Evolutionary conservation across 345 rosid species (phyloP), one percentile per base, ranked within the genome.

Genomic region (Luvunga scandens): DNA sequence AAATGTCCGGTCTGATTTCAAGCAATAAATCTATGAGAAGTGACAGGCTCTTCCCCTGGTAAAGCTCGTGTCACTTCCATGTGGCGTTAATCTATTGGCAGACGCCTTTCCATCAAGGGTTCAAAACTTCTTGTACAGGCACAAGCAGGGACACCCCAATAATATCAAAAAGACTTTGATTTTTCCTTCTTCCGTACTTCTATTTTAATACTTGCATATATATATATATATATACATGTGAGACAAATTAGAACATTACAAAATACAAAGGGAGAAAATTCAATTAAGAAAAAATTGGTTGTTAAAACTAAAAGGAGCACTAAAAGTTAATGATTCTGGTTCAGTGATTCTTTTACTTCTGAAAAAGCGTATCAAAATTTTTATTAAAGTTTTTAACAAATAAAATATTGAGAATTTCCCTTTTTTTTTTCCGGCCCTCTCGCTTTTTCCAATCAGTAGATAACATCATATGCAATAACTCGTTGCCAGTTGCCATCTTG

Each of bases 1-100:
- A 73, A 72, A 74, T 69, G 77, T 78, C 76, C 55, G 80, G 75
- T 80, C 79, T 42, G 75, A 5, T 74, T 77, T 71, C 36, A 73
- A 74, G 84, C 83, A 87, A 81, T 78, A 39, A 84, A 79, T 73
- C 56, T 64, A 42, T 83, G 18, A 73, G 63, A 71, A 53, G 81
- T 28, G 66, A 68, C 76, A 64, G 8, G 33, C 78, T 70, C 22
- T n/a, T 21, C 69, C 7, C 68, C 69, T 64, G 81, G 75, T 75
- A 75, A 75, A 63, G 48, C 61, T 12, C 22, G 38, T 28, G 57
- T 33, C 64, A 21, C 34, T 24, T 70, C 86, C 85, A 79, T 77
- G 80, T 80, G 80, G 75, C 30, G 22, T 24, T 13, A 30, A 22
- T 0, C 55, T 28, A 75, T 69, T 27, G 77, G 60, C 27, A 66